A percentile compares a stretch with the other conserved stretches of the same genome.
Conservation (phyloP, 345 rosid genomes). For the Euclidium syriacum region DNA sequence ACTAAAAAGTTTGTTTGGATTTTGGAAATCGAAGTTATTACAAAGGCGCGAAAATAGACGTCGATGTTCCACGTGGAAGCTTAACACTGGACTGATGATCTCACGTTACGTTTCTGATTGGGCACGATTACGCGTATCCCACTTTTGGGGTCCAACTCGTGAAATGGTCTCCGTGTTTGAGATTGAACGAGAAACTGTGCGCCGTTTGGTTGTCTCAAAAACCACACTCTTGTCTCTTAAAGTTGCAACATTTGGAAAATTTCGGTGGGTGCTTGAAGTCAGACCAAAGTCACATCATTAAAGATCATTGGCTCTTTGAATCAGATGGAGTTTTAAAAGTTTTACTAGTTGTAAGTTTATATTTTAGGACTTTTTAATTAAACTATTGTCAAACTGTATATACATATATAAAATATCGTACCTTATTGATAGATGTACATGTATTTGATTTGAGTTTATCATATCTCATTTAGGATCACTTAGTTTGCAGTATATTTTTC, state of each 20-base stretch:
- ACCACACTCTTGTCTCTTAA: neutral
- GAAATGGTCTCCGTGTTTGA: slow-evolving; percentile 18
- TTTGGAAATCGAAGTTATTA: neutral
- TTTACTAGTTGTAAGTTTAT: too few species aligned
- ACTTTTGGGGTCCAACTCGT: neutral
- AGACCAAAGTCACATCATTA: neutral
- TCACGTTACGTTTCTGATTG: slow-evolving; percentile 33
- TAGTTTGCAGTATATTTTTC: too few species aligned
- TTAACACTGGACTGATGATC: slow-evolving; percentile 33
- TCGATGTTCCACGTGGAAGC: slow-evolving; percentile 44
- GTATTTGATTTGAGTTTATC: too few species aligned
- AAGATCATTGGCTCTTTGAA: neutral
- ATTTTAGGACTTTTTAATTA: too few species aligned
- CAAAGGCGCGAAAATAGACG: slow-evolving; percentile 43
- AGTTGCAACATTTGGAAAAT: neutral
- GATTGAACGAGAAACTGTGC: neutral
- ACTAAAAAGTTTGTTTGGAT: neutral
- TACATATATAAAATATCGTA: too few species aligned
- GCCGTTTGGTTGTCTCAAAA: neutral
- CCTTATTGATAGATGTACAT: too few species aligned
- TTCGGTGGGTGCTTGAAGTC: slow-evolving; percentile 6
- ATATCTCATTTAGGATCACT: too few species aligned
- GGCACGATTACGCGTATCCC: slow-evolving; percentile 27
- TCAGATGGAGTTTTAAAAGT: neutral
- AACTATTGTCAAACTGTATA: too few species aligned